Conservation (phyloP, 345 rosid species). For the Euphorbia tirucalli region DNA sequence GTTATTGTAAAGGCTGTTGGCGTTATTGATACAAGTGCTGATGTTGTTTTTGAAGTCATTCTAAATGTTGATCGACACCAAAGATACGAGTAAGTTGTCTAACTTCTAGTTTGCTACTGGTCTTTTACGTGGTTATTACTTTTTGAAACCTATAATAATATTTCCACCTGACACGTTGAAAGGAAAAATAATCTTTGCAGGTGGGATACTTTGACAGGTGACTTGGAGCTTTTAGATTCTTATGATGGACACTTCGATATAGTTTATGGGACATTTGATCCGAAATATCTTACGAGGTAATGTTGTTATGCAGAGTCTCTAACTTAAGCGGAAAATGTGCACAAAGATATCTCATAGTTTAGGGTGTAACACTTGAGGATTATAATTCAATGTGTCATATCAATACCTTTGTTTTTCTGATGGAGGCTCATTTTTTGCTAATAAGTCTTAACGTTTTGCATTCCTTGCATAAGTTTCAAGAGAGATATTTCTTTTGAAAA, state of each 20-base stretch:
- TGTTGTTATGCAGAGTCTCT: slow-evolving; percentile 2
- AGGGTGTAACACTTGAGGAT: not conserved
- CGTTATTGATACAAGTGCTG: slow-evolving; percentile 82
- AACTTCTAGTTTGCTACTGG: slow-evolving; percentile 14
- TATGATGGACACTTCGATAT: slow-evolving; percentile 91
- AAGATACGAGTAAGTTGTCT: slow-evolving; percentile 82
- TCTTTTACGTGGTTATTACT: slow-evolving; percentile 16
- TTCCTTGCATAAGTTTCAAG: not conserved
- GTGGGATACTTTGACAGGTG: slow-evolving; percentile 95
- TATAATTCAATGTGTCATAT: not conserved
- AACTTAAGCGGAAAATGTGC: not conserved
- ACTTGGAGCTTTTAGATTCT: slow-evolving; percentile 77
- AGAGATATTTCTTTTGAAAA: not conserved
- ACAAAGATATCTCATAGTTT: not conserved
- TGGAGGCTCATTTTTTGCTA: not conserved
- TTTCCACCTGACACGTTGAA: not conserved
- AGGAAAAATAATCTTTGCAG: slow-evolving; percentile 41
- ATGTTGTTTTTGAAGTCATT: slow-evolving; percentile 80
- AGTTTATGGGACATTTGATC: slow-evolving; percentile 79
- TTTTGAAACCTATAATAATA: slow-evolving; percentile 19
- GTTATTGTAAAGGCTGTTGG: slow-evolving; percentile 85
- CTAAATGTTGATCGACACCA: slow-evolving; percentile 62
- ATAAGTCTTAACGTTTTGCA: not conserved
- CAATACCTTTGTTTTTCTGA: not conserved
- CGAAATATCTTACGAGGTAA: slow-evolving; percentile 80